phyloP scores from a whole-genome alignment of 2,329 filamentous ascomycete genomes.

The Trichoderma atroviride region DNA sequence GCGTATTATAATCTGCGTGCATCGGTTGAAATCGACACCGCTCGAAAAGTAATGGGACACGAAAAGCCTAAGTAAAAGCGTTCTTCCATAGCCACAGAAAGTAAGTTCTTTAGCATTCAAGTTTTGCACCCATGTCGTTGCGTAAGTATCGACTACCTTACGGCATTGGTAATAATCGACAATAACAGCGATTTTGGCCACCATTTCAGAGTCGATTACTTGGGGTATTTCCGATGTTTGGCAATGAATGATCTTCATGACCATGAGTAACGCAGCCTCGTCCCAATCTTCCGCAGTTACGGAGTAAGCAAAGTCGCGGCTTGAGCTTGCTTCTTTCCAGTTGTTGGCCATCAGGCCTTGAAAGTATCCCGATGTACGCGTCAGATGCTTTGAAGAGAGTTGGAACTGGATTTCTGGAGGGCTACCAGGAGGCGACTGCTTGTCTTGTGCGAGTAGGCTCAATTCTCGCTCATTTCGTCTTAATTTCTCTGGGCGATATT shows the following conservation, averaged over 20 bases:
- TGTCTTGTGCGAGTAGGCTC: rapidly evolving
- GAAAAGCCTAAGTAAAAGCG: background rate
- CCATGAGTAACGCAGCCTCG: slow-evolving; percentile 42
- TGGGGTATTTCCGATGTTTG: slow-evolving; percentile 43
- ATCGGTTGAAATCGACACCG: background rate
- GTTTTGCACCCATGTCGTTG: background rate
- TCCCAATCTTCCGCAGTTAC: slow-evolving; percentile 35
- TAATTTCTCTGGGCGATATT: background rate
- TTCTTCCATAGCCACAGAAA: background rate
- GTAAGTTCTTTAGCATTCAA: background rate
- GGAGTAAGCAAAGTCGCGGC: slow-evolving; percentile 1
- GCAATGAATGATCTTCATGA: slow-evolving; percentile 51
- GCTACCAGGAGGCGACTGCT: background rate
- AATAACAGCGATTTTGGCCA: slow-evolving; percentile 48
- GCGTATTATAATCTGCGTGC: background rate
- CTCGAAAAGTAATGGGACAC: background rate
- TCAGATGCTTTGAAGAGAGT: slow-evolving; percentile 42
- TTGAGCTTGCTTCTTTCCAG: slow-evolving; percentile 23
- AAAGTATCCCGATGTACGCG: slow-evolving; percentile 36
- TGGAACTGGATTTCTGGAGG: slow-evolving; percentile 6
- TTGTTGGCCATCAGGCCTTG: slow-evolving; percentile 24
- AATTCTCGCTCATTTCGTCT: background rate
- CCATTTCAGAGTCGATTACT: slow-evolving; percentile 41
- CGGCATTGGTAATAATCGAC: slow-evolving; percentile 48
- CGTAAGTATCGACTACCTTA: slow-evolving; percentile 47